Evolutionary conservation across 2,329 filamentous ascomycete species (phyloP), one percentile per base, ranked within the genome.

Genomic region (Pyrenophora seminiperda): DNA sequence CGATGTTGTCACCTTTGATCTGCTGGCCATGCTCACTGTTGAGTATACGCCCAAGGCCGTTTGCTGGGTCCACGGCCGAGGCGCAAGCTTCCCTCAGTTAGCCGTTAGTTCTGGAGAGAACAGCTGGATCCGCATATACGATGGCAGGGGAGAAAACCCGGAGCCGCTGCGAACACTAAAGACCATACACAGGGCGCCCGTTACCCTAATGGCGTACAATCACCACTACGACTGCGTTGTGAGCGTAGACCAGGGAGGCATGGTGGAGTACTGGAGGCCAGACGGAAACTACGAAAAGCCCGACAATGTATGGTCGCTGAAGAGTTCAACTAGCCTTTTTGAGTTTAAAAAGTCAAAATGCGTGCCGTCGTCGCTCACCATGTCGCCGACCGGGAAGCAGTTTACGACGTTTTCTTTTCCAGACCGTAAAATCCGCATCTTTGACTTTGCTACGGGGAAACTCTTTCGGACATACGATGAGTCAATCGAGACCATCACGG

Each of bases 191-290:
- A 83, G 90, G 52, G 87, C 82, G 43, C 84, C 91, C 0, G 89
- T 99, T 2, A 84, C 87, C 20, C 75, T 95, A 18, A 93, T 99
- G 83, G 86, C 86, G 0, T 99, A 91, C 77, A 99, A 97, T 73
- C 86, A 91, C 68, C 77, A 81, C 4, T 96, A 87, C 67, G 88
- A 97, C 73, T 99, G 94, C 67, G 92, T 96, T 1, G 77, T 97
- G 5, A 97, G 94, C 1, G 87, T 87, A 0, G 95, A 99, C 60
- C 86, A 93, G 61, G 84, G 84, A 45, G 93, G 94, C 18, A 97
- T 97, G 93, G 71, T 99, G 7, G 94, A 99, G 73, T 99, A 99
- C 75, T 99, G 94, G 94, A 83, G 84, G 50, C 91, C 94, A 0
- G 83, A 83, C 55, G 86, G 84, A 2, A 85, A 79, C 31, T 97